Evolutionary conservation across 2,329 filamentous ascomycete genomes (phyloP).

Genomic region (Cytospora chrysosperma): DNA sequence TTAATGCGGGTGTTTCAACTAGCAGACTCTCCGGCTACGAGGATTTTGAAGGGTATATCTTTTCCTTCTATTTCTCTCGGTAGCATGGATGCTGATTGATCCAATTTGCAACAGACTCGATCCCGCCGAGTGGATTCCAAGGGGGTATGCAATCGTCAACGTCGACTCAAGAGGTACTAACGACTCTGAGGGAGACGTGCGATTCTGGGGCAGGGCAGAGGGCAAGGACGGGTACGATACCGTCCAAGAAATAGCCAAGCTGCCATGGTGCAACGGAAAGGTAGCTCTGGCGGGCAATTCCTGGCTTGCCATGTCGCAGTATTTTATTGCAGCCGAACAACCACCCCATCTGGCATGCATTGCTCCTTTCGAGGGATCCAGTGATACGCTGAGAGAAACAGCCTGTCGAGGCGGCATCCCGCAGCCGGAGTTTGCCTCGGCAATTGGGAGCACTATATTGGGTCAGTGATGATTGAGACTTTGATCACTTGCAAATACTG

Average conservation of each 20-base stretch:
- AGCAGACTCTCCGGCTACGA: neutral
- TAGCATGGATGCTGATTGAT: constrained; percentile 20
- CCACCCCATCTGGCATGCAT: constrained; percentile 26
- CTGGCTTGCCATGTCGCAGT: constrained; percentile 21
- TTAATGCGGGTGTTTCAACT: neutral
- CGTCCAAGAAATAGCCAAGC: constrained; percentile 28
- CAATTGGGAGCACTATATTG: constrained; percentile 25
- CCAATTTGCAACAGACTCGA: constrained; percentile 28
- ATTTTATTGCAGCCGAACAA: constrained; percentile 10
- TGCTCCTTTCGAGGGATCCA: constrained; percentile 26
- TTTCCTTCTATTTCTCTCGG: constrained; percentile 21
- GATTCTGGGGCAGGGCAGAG: constrained; percentile 27
- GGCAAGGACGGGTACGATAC: constrained; percentile 31
- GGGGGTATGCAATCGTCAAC: constrained; percentile 31
- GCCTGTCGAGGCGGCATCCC: constrained; percentile 30
- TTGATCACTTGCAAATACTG: neutral
- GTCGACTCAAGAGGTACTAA: constrained; percentile 27
- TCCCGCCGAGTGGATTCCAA: constrained; percentile 28
- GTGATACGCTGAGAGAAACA: constrained; percentile 29
- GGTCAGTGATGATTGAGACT: neutral
- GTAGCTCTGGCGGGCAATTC: constrained; percentile 24
- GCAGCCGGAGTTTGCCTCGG: constrained; percentile 25
- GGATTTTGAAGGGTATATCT: constrained; percentile 17
- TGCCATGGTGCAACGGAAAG: constrained; percentile 21
- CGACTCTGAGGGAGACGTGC: constrained; percentile 28